Evolutionary conservation across 73 alveolate species (phyloP).

Genomic region (Diophrys sp.): DNA sequence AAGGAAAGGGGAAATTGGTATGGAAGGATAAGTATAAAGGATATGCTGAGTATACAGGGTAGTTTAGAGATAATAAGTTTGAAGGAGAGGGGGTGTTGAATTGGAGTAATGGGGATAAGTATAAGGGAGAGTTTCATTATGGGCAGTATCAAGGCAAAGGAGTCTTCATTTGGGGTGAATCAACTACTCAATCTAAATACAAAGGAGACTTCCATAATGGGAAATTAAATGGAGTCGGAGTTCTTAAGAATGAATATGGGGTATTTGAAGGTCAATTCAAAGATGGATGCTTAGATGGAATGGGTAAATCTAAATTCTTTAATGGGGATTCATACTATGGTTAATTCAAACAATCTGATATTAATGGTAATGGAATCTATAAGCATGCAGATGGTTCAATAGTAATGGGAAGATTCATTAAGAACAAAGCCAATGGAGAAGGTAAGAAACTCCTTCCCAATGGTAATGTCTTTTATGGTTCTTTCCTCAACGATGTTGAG

Average conservation of each 20-base stretch:
- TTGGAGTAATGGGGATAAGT: constrained; percentile 1
- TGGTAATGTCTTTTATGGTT: constrained; percentile 3
- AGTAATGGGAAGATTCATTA: constrained; percentile 1
- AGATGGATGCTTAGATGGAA: background rate
- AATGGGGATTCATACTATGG: constrained; percentile 8
- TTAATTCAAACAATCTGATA: background rate
- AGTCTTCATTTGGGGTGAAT: constrained; percentile 1
- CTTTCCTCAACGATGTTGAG: background rate
- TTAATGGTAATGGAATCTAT: constrained; percentile 4
- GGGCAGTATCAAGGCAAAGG: constrained; percentile 5
- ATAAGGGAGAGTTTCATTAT: background rate
- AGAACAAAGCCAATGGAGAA: background rate
- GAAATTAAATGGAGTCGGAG: constrained; percentile 1
- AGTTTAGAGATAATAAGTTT: background rate
- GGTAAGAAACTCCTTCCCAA: constrained; percentile 3
- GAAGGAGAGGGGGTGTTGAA: constrained; percentile 4
- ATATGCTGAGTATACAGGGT: constrained; percentile 1
- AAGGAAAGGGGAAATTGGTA: constrained; percentile 8
- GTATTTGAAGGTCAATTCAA: constrained; percentile 3
- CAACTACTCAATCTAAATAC: background rate
- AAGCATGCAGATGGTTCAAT: background rate
- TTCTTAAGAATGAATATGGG: constrained; percentile 2
- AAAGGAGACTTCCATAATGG: constrained; percentile 1
- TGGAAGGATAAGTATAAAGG: constrained; percentile 7
- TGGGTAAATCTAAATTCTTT: constrained; percentile 6